Conservation (phyloP, 108 stramenopile genomes). For the Nitzschia palea region DNA sequence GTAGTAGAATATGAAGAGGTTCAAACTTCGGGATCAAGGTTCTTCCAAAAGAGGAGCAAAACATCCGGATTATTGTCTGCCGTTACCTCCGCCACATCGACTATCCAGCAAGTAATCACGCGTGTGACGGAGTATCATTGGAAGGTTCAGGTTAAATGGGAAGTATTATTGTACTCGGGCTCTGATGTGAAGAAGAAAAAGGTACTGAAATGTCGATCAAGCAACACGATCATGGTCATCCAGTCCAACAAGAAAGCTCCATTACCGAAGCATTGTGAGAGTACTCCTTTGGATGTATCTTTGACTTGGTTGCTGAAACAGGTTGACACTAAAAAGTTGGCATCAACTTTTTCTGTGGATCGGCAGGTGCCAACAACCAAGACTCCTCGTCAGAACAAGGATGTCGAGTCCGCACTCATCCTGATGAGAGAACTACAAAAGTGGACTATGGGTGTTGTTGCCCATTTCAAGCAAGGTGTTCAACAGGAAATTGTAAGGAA, state of each 20-base stretch:
- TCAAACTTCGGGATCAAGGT: not conserved
- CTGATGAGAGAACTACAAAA: constrained; percentile 26
- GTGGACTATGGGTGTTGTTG: constrained; percentile 31
- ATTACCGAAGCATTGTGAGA: not conserved
- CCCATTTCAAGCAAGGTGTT: not conserved
- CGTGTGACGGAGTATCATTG: constrained; percentile 56
- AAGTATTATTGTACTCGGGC: constrained; percentile 39
- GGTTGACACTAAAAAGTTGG: constrained; percentile 18
- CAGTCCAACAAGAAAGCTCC: constrained; percentile 32
- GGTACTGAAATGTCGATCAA: constrained; percentile 33
- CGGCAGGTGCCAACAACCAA: constrained; percentile 23
- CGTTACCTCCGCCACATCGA: not conserved
- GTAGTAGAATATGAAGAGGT: not conserved
- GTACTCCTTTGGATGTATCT: constrained; percentile 43
- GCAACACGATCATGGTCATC: constrained; percentile 36
- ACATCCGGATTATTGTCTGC: too few species aligned
- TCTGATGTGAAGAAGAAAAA: constrained; percentile 25
- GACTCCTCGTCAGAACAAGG: constrained; percentile 63
- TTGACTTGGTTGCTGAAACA: constrained; percentile 68
- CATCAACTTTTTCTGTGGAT: constrained; percentile 47
- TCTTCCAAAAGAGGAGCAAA: not conserved
- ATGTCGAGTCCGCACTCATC: constrained; percentile 45
- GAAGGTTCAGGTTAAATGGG: constrained; percentile 28
- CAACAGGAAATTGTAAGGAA: constrained; percentile 1
- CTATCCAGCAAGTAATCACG: constrained; percentile 15